phyloP scores from a whole-genome alignment of 2,329 filamentous ascomycete species.

The Paecilomyces niveus region DNA sequence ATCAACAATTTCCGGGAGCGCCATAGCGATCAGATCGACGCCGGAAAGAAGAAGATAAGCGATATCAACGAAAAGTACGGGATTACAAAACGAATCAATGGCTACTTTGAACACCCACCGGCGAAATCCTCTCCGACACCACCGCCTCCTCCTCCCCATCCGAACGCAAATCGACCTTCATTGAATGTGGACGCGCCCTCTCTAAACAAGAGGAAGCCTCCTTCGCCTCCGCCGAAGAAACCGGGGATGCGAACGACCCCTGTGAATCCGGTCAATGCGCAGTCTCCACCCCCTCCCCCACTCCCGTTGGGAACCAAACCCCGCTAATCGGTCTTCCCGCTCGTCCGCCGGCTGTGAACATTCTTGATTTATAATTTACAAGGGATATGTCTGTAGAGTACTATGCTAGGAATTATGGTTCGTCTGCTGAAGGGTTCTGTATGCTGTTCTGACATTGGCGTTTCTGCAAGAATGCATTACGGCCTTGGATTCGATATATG shows the following conservation, averaged over 20 bases:
- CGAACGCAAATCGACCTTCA: slow-evolving; percentile 13
- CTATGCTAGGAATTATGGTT: not conserved
- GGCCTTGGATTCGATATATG: not conserved
- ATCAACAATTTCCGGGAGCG: slow-evolving; percentile 63
- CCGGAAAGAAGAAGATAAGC: slow-evolving; percentile 52
- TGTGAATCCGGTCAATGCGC: slow-evolving; percentile 15
- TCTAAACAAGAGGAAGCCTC: slow-evolving; percentile 41
- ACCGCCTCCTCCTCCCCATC: slow-evolving; percentile 14
- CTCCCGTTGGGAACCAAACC: slow-evolving; percentile 54
- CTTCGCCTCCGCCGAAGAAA: slow-evolving; percentile 55
- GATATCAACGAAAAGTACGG: slow-evolving; percentile 57
- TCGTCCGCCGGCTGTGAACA: not conserved
- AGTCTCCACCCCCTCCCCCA: slow-evolving; percentile 43
- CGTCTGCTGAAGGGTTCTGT: not conserved
- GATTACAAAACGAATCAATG: slow-evolving; percentile 43
- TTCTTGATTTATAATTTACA: not conserved
- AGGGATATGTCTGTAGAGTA: not conserved
- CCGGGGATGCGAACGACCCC: slow-evolving; percentile 37
- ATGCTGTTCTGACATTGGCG: not conserved
- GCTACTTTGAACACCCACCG: slow-evolving; percentile 35
- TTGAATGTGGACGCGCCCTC: slow-evolving; percentile 23
- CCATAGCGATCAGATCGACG: slow-evolving; percentile 60
- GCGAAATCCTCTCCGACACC: slow-evolving; percentile 11
- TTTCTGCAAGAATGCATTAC: not conserved
- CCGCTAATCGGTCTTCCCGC: slow-evolving; percentile 24